These are phyloP conservation scores for Fusarium xylarioides DNA, from an alignment of 2,329 filamentous ascomycete genomes.

Conservation along the genomic window DNA sequence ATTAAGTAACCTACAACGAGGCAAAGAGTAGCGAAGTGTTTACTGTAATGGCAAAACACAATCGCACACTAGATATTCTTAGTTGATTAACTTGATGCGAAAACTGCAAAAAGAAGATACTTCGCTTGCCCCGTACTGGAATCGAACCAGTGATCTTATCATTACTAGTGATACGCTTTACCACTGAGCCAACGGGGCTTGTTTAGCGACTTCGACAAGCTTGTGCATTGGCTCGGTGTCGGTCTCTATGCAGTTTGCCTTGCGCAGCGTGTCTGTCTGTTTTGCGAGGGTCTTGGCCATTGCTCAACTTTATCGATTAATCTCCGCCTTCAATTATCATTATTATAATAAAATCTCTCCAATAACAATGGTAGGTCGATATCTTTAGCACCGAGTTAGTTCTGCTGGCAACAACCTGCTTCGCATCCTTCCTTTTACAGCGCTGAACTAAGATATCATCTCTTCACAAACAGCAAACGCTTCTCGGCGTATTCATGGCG, in stretches of 20 bases:
- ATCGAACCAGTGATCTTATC: background rate
- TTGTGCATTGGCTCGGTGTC: fast-evolving
- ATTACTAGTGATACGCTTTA: background rate
- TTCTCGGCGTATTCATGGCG: background rate
- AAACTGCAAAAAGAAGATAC: fast-evolving
- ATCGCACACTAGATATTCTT: background rate
- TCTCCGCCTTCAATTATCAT: too few relatives aligned
- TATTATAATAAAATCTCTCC: too few relatives aligned
- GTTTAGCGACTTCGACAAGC: background rate
- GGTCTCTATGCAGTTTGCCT: fast-evolving
- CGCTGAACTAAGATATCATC: too few relatives aligned
- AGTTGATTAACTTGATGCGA: fast-evolving
- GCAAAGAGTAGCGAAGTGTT: too few relatives aligned
- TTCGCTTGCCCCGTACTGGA: background rate
- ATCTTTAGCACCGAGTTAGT: too few relatives aligned
- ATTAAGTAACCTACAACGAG: too few relatives aligned
- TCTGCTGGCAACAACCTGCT: too few relatives aligned
- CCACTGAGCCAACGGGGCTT: background rate
- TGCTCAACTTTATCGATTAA: too few relatives aligned
- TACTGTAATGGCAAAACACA: fast-evolving
- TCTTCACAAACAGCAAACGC: too few relatives aligned
- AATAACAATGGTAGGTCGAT: too few relatives aligned
- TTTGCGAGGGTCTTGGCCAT: too few relatives aligned
- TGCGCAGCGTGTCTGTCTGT: background rate
- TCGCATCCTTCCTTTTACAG: too few relatives aligned